Percentiles rank a stretch among this genome's conserved stretches.
Conservation (phyloP, 2,329 filamentous ascomycete genomes). For the Dryadomyces sulphureus region DNA sequence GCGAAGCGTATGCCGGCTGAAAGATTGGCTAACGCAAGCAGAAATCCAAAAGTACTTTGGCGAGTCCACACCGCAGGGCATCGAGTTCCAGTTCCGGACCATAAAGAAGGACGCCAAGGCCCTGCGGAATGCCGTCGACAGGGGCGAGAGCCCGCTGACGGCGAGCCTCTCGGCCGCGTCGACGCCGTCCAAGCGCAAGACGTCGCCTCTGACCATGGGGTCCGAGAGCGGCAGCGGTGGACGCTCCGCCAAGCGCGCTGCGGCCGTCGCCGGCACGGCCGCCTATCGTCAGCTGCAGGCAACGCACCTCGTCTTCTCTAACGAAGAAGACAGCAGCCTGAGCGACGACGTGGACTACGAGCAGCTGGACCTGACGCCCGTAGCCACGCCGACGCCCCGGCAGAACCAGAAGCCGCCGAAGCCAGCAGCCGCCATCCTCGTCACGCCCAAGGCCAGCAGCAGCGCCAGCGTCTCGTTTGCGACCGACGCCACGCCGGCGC, state of each 20-base stretch:
- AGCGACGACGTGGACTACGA: conserved; percentile 16
- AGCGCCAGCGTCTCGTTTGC: not conserved
- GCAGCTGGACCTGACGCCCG: conserved; percentile 14
- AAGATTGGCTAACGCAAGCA: too few relatives aligned
- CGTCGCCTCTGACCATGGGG: not conserved
- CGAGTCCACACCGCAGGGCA: conserved; percentile 39
- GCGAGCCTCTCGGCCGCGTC: conserved; percentile 15
- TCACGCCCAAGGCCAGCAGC: not conserved
- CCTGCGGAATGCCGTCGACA: conserved; percentile 28
- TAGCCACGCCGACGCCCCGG: conserved; percentile 8
- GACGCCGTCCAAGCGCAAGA: conserved; percentile 7
- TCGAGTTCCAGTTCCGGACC: conserved; percentile 44
- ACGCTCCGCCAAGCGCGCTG: not conserved
- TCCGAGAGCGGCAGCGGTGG: not conserved
- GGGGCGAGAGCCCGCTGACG: conserved; percentile 28
- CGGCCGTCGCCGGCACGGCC: not conserved
- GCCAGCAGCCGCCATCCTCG: not conserved
- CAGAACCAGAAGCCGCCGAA: not conserved
- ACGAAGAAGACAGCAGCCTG: conserved; percentile 12
- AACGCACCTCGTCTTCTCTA: conserved; percentile 5
- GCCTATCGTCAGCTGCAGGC: not conserved
- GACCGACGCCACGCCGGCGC: conserved; percentile 5
- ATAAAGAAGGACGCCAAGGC: conserved; percentile 38
- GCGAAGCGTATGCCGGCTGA: conserved; percentile 8
- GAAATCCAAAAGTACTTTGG: conserved; percentile 47